Evolutionary conservation across 1,139 yeast species (phyloP), one percentile per base, ranked within the genome.

Genomic region (Hyphopichia khmerensis): DNA sequence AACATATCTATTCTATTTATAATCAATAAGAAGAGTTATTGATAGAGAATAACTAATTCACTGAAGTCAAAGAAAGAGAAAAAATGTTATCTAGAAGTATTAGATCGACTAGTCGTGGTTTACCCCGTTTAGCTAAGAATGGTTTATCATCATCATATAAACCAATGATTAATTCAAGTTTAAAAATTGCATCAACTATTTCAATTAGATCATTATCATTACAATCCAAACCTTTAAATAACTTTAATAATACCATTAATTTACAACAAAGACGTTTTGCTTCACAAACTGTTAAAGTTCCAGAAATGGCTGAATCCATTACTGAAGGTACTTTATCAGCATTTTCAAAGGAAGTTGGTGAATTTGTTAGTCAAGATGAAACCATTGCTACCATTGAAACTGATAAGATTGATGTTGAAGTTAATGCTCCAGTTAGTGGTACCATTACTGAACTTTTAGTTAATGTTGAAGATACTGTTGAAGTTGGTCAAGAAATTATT

Each of bases 301-400:
- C 99, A 41, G 96, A 89, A 53, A 90, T 93, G 97, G 99, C 99
- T 40, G 99, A 93, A 70, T 91, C 98, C 42, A 86, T 93, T 62
- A 89, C 97, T 40, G 99, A 93, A 69, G 99, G 99, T 65, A 89
- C 98, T 40, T 78, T 93, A 55, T 75, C 89, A 49, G 84, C 89
- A 43, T 90, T 81, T 68, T 77, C 81, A 55, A 84, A 84, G 64
- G 72, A 80, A 53, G 88, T 90, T 48, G 99, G 99, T 52, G 98
- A 93, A 51, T 90, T 71, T 58, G 95, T 95, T 44, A 80, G 77
- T 45, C 82, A 75, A 55, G 99, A 93, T 65, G 99, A 93, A 69
- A 83, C 89, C 53, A 77, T 93, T 56, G 99, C 99, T 47, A 91
- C 98, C 53, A 91, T 93, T 56, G 99, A 93, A 73, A 93, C 99